A percentile compares a stretch with the other conserved stretches of the same genome.
Conservation (phyloP, 352 stramenopile species). For the Pilasporangium apinafurcum region DNA sequence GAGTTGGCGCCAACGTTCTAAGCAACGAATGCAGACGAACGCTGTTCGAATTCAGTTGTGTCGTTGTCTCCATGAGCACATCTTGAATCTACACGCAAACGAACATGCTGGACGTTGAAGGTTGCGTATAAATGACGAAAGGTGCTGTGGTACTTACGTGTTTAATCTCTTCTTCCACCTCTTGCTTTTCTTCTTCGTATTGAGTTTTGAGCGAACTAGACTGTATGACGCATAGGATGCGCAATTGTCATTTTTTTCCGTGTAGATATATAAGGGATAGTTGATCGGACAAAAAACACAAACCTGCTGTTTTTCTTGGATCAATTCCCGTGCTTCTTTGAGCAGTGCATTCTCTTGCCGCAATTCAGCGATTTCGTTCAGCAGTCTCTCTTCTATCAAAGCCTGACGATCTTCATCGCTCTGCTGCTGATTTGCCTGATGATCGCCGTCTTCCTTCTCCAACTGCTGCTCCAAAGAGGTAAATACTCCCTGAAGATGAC, state of each 20-base stretch:
- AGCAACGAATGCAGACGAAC: slow-evolving; percentile 59
- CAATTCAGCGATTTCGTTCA: slow-evolving; percentile 44
- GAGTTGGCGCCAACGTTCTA: slow-evolving; percentile 45
- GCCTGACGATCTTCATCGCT: slow-evolving; percentile 21
- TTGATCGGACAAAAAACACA: not conserved
- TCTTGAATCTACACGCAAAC: slow-evolving; percentile 30
- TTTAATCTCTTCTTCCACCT: slow-evolving; percentile 48
- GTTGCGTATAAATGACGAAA: not conserved
- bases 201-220: slow-evolving; percentile 55
- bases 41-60: slow-evolving; percentile 49
- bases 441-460: slow-evolving; percentile 22
- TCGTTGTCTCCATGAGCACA: slow-evolving; percentile 34
- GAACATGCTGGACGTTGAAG: slow-evolving; percentile 1
- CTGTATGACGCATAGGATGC: slow-evolving; percentile 9
- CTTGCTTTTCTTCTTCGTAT: slow-evolving; percentile 54
- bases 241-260: too few species aligned
- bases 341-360: slow-evolving; percentile 58
- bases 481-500: slow-evolving; percentile 45
- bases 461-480: slow-evolving; percentile 23
- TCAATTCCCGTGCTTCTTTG: slow-evolving; percentile 37
- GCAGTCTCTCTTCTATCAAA: slow-evolving; percentile 28
- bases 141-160: slow-evolving; percentile 22
- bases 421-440: slow-evolving; percentile 9
- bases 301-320: slow-evolving; percentile 38
- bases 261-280: too few species aligned